Conservation (phyloP, 495 filamentous ascomycete species). For the Eremomyces bilateralis region DNA sequence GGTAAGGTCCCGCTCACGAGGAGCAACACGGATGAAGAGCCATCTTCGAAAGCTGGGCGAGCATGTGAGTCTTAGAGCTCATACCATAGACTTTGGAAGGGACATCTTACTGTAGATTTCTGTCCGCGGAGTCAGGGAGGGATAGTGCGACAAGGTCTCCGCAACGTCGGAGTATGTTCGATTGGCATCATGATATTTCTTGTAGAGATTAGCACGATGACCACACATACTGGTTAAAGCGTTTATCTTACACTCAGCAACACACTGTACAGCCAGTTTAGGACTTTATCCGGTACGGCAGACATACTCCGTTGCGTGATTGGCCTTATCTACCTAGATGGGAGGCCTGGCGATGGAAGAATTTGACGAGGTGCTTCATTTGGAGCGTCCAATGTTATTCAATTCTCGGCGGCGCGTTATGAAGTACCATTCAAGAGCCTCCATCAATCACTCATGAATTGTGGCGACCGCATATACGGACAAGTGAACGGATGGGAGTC, state of each 20-base stretch:
- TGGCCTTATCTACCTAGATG: too few relatives aligned
- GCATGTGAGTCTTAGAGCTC: slow-evolving; percentile 6
- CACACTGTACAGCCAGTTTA: slow-evolving; percentile 89
- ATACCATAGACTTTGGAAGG: not conserved
- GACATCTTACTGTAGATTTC: slow-evolving; percentile 72
- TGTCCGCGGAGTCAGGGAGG: slow-evolving; percentile 71
- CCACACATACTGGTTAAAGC: not conserved
- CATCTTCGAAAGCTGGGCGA: slow-evolving; percentile 63
- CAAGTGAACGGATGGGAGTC: too few relatives aligned
- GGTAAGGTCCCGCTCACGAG: slow-evolving; percentile 74
- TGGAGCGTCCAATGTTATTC: too few relatives aligned
- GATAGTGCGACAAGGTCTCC: slow-evolving; percentile 57
- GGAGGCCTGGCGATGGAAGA: too few relatives aligned
- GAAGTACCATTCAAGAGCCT: too few relatives aligned
- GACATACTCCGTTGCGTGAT: too few relatives aligned
- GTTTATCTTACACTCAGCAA: slow-evolving; percentile 42
- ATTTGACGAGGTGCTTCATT: too few relatives aligned
- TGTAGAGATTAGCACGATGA: slow-evolving; percentile 1
- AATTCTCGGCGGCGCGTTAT: too few relatives aligned
- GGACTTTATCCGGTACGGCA: slow-evolving; percentile 63
- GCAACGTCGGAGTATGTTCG: slow-evolving; percentile 84
- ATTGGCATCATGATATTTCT: slow-evolving; percentile 89
- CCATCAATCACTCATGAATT: too few relatives aligned
- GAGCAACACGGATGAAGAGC: slow-evolving; percentile 67
- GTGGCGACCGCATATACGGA: too few relatives aligned